Evolutionary conservation across 257 asterid genomes (phyloP), one percentile per base, ranked within the genome.

Genomic region (Parsonsia alboflavescens): DNA sequence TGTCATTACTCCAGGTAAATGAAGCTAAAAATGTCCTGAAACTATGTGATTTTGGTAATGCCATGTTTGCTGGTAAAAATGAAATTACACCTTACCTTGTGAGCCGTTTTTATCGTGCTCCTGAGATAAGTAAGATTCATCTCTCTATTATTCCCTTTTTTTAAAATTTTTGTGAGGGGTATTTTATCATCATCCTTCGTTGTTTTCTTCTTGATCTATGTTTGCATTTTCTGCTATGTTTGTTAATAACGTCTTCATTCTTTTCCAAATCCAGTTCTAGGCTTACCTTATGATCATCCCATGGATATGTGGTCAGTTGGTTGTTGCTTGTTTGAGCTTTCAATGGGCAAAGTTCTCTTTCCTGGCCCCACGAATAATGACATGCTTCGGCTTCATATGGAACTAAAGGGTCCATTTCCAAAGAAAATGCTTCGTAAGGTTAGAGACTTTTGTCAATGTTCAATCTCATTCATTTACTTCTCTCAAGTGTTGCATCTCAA

Each of bases 371-470:
- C 96, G 69, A 95, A 95, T 76, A 92, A 95, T 82, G 98, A 95
- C 83, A 95, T 95, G 99, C 97, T 95, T 78, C 99, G 99, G 59
- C 96, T 95, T 82, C 97, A 92, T 81, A 90, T 95, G 96, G 99
- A 95, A 78, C 73, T 95, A 73, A 92, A 92, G 82, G 99, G 99
- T 48, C 86, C 93, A 81, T 95, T 91, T 81, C 97, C 97, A 0
- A 93, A 95, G 84, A 95, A 89, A 90, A 90, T 95, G 98, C 93
- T 95, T 45, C 93, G 98, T 71, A 95, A 95, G 96, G 96, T 92
- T 36, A 66, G 94, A 26, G 30, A 62, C 42, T 19, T 64, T 59
- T 17, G 11, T 8, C 50, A 17, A 39, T 36, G 70, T 65, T 16
- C 49, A 39, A 65, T 10, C 70, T 64, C 13, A 19, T 17, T 36